These are phyloP conservation scores for Penicillium dipodomyicola DNA, from an alignment of 495 filamentous ascomycete species.

Conservation along the genomic window DNA sequence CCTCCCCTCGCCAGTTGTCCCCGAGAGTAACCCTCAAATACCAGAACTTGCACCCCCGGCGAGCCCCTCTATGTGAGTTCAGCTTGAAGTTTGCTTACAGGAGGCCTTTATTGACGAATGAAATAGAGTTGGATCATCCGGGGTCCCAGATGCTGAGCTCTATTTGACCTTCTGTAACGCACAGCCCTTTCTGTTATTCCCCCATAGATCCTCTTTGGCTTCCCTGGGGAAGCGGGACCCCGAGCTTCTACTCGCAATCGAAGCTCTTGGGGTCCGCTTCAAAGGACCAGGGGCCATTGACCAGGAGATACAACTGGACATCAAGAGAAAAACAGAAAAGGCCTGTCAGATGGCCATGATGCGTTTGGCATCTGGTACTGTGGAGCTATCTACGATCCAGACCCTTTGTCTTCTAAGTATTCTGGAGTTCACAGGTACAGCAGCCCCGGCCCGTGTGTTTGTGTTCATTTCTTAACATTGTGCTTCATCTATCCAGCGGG, in stretches of 20 bases:
- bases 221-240: slow-evolving; percentile 27
- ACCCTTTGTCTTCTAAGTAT: slow-evolving; percentile 40
- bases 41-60: background rate
- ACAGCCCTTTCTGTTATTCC: slow-evolving; percentile 42
- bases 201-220: slow-evolving; percentile 21
- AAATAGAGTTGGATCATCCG: slow-evolving; percentile 6
- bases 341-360: slow-evolving; percentile 33
- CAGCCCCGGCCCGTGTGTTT: background rate
- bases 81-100: background rate
- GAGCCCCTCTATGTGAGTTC: background rate
- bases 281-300: slow-evolving; percentile 12
- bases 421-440: slow-evolving; percentile 42
- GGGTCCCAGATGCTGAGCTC: slow-evolving; percentile 14
- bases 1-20: background rate
- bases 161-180: slow-evolving; percentile 39
- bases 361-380: slow-evolving; percentile 30
- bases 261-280: slow-evolving; percentile 39
- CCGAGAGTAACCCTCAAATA: background rate
- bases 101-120: background rate
- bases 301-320: slow-evolving; percentile 12
- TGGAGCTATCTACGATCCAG: slow-evolving; percentile 46
- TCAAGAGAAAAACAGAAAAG: slow-evolving; percentile 27
- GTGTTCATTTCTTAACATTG: background rate
- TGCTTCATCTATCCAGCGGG: slow-evolving; percentile 24
- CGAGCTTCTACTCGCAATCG: slow-evolving; percentile 38